Evolutionary conservation across 495 filamentous ascomycete species (phyloP), one percentile per base, ranked within the genome.

Genomic region (Tuber magnatum): DNA sequence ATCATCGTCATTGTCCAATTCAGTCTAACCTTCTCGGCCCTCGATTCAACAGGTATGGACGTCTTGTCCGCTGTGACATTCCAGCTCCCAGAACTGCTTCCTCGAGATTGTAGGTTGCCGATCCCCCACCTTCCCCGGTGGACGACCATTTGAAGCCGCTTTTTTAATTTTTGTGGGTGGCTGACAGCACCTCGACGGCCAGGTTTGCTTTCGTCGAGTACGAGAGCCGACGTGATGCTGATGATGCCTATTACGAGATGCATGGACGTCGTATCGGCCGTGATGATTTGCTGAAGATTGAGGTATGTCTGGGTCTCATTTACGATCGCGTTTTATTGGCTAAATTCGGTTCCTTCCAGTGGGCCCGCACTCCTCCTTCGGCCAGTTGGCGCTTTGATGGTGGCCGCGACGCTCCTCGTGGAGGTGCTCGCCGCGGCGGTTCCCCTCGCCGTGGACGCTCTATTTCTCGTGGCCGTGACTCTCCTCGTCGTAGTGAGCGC

Each of bases 171-270:
- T 76, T 77, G 35, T 72, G 77, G 72, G 73, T 73, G 74, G 74
- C 70, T 73, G 75, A 80, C 73, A 83, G 73, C 75, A 73, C 76
- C 74, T 78, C 78, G 77, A 76, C 77, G 76, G 77, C 77, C 78
- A 99, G 95, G 75, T 99, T 99, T 84, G 95, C 95, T 28, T 99
- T 99, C 85, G 95, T 99, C 72, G 95, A 99, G 85, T 99, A 99
- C 84, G 95, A 99, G 86, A 97, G 93, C 84, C 93, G 95, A 80
- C 96, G 95, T 81, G 95, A 99, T 88, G 94, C 95, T 69, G 95
- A 99, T 86, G 95, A 99, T 88, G 95, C 95, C 44, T 99, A 99
- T 83, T 93, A 98, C 85, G 95, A 99, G 85, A 98, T 99, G 96
- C 95, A 99, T 84, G 97, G 97, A 86, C 97, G 97, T 89, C 93